Percentiles rank a stretch among this genome's conserved stretches.
Conservation (phyloP, 1,284 basidiomycete species). For the Puccinia horiana region DNA sequence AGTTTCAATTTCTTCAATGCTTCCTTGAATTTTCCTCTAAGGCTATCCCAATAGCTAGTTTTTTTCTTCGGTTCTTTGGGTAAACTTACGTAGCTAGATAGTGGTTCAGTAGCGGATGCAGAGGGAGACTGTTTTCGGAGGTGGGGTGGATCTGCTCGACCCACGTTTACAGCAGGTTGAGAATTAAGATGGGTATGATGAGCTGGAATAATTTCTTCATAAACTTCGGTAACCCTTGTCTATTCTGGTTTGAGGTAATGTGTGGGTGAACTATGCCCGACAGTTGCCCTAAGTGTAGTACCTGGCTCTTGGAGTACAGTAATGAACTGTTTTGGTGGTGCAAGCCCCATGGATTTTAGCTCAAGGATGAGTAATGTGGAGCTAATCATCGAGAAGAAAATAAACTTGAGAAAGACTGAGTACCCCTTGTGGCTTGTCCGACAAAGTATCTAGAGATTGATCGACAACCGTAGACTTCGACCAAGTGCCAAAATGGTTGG, state of each 20-base stretch:
- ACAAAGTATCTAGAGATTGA: too few species aligned
- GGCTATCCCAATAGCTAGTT: too few species aligned
- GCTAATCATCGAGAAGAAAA: not conserved
- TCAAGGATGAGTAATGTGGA: not conserved
- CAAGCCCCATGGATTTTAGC: not conserved
- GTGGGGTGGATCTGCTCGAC: not conserved
- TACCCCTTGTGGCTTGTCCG: not conserved
- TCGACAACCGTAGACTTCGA: too few species aligned
- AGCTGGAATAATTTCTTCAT: not conserved
- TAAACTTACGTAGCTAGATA: not conserved
- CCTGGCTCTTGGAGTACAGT: not conserved
- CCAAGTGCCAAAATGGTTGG: too few species aligned
- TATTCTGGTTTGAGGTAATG: too few species aligned
- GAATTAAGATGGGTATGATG: not conserved
- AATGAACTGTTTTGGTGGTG: not conserved
- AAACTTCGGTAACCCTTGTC: too few species aligned
- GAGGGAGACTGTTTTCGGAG: not conserved
- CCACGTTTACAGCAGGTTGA: not conserved
- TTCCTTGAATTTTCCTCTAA: too few species aligned
- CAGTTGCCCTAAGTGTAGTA: not conserved
- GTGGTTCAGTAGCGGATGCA: too few species aligned
- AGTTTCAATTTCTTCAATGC: too few species aligned
- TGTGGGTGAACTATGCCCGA: too few species aligned
- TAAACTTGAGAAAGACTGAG: not conserved
- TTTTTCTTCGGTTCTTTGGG: not conserved